phyloP scores from a whole-genome alignment of 306 rosid genomes.

The Vigna nakashimae region DNA sequence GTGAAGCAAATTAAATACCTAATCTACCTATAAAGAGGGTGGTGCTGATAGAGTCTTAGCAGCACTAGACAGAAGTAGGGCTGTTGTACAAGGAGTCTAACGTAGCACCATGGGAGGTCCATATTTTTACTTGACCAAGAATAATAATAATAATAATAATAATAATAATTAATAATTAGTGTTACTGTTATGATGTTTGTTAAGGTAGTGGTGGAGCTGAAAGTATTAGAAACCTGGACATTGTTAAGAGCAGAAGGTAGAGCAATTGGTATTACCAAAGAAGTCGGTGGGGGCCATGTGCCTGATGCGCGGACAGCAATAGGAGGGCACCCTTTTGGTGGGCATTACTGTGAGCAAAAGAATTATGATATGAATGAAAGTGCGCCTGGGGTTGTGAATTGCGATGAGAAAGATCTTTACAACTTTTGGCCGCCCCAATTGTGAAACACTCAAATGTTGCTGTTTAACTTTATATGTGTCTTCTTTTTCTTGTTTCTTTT shows the following conservation, averaged over 20 bases:
- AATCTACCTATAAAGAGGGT: too few relatives aligned
- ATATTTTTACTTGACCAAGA: slow-evolving; percentile 45
- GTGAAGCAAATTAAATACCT: not conserved
- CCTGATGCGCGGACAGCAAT: slow-evolving; percentile 35
- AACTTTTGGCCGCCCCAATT: slow-evolving; percentile 61
- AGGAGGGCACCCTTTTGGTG: slow-evolving; percentile 29
- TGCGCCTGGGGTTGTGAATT: slow-evolving; percentile 48
- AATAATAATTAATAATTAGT: too few relatives aligned
- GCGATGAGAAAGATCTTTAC: slow-evolving; percentile 38
- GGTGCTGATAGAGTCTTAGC: not conserved
- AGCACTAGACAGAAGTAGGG: slow-evolving; percentile 13
- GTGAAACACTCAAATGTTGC: slow-evolving; percentile 23
- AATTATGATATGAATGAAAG: slow-evolving; percentile 14
- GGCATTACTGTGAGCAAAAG: slow-evolving; percentile 35
- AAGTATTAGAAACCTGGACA: not conserved
- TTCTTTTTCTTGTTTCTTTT: not conserved
- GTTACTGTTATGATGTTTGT: not conserved
- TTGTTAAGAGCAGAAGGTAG: slow-evolving; percentile 13
- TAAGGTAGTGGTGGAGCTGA: slow-evolving; percentile 12
- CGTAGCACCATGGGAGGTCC: slow-evolving; percentile 44
- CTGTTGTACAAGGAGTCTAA: not conserved
- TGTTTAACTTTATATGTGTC: slow-evolving; percentile 6
- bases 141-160: not conserved
- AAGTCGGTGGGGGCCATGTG: slow-evolving; percentile 51
- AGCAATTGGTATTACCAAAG: slow-evolving; percentile 11